These are phyloP conservation scores for Tieghemostelium lacteum DNA, from an alignment of 78 protist genomes.

Conservation along the genomic window DNA sequence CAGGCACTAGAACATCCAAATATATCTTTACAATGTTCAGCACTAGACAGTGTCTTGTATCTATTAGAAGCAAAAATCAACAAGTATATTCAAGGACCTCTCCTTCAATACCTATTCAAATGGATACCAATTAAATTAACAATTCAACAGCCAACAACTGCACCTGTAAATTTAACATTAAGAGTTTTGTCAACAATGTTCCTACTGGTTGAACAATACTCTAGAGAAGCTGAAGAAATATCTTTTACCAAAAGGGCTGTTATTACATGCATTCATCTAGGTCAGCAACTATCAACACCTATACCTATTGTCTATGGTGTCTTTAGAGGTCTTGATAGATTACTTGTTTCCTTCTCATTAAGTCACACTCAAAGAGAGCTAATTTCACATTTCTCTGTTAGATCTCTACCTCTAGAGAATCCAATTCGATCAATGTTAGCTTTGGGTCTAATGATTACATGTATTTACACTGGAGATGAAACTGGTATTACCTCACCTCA, in stretches of 20 bases:
- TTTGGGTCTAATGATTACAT: slow-evolving; percentile 60
- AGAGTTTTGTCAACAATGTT: slow-evolving; percentile 69
- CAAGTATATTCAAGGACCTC: slow-evolving; percentile 56
- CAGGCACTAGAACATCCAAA: slow-evolving; percentile 44
- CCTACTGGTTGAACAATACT: slow-evolving; percentile 57
- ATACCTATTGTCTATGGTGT: slow-evolving; percentile 70
- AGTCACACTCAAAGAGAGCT: slow-evolving; percentile 64
- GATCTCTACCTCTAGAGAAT: slow-evolving; percentile 59
- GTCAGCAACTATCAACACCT: slow-evolving; percentile 60
- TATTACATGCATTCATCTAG: slow-evolving; percentile 37
- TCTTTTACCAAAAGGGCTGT: slow-evolving; percentile 65
- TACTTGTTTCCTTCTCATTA: slow-evolving; percentile 41
- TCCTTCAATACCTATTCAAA: slow-evolving; percentile 45
- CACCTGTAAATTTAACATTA: slow-evolving; percentile 49
- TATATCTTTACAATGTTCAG: slow-evolving; percentile 45
- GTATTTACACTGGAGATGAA: slow-evolving; percentile 75
- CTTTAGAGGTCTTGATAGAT: slow-evolving; percentile 64
- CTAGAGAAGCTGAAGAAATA: slow-evolving; percentile 63
- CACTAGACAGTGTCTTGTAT: slow-evolving; percentile 48
- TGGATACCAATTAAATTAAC: slow-evolving; percentile 60
- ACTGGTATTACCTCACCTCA: slow-evolving; percentile 33
- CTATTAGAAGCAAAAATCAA: slow-evolving; percentile 58
- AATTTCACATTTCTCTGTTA: slow-evolving; percentile 63
- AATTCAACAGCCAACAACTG: slow-evolving; percentile 14
- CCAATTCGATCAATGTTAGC: slow-evolving; percentile 69